A percentile compares a stretch with the other conserved stretches of the same genome.
These are phyloP conservation scores for Phytophthora pinifolia DNA, from an alignment of 352 stramenopile genomes.

Conservation along the genomic window DNA sequence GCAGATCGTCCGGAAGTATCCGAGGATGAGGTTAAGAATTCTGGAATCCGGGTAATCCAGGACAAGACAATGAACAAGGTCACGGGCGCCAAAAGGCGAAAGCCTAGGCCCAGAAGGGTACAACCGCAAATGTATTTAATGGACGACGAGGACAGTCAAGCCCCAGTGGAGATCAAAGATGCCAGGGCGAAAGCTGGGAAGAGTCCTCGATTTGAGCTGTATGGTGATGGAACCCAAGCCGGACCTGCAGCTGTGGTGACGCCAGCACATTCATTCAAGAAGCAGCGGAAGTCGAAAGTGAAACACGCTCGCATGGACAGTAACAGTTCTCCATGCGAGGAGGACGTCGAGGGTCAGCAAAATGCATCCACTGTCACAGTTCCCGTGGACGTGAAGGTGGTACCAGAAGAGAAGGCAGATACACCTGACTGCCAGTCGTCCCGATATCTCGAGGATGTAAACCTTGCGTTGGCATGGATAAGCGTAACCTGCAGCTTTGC, in stretches of 20 bases:
- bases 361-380: not conserved
- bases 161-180: no score
- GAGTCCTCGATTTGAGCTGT: no score
- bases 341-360: not conserved
- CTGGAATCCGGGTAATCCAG: not conserved
- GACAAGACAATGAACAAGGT: not conserved
- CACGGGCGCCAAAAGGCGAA: conserved; percentile 4
- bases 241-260: not conserved
- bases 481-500: conserved; percentile 12
- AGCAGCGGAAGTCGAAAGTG: not conserved
- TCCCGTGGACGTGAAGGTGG: not conserved
- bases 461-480: conserved; percentile 14
- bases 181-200: no score
- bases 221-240: no score
- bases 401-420: not conserved
- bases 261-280: not conserved
- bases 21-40: not conserved
- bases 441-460: not conserved
- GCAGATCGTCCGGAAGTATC: no score
- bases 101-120: not conserved
- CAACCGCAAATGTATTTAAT: not conserved
- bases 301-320: no score
- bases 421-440: not conserved
- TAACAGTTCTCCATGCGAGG: no score
- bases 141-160: not conserved